These are phyloP conservation scores for Anisodus tanguticus DNA, from an alignment of 257 asterid genomes.

Conservation along the genomic window DNA sequence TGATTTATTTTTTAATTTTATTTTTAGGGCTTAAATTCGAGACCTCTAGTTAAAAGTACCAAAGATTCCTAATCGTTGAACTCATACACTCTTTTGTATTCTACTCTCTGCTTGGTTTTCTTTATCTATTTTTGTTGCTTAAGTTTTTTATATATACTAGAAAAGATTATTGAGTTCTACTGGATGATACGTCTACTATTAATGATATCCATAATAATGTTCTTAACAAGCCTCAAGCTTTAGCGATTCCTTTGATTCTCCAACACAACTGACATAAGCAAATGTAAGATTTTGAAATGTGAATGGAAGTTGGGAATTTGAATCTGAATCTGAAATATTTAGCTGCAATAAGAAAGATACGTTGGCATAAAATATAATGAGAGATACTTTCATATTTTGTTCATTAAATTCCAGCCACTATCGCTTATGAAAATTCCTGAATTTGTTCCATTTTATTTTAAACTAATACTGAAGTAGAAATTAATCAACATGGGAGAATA, in stretches of 20 bases:
- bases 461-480: background rate
- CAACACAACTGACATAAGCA: constrained; percentile 30
- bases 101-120: too few species aligned
- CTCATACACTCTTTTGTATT: background rate
- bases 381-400: constrained; percentile 16
- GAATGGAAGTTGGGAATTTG: constrained; percentile 44
- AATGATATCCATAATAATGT: too few species aligned
- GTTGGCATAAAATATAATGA: constrained; percentile 28
- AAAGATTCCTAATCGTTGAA: too few species aligned
- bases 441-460: background rate
- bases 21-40: too few species aligned
- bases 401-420: constrained; percentile 24
- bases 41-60: too few species aligned
- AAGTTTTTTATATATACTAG: too few species aligned
- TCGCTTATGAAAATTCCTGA: constrained; percentile 10
- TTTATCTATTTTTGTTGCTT: too few species aligned
- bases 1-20: accelerated
- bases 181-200: too few species aligned
- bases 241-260: background rate
- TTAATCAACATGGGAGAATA: background rate
- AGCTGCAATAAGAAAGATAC: background rate
- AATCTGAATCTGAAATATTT: constrained; percentile 23
- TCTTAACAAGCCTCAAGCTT: background rate
- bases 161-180: too few species aligned
- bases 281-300: constrained; percentile 29